Percentiles rank a stretch among this genome's conserved stretches.
Conservation (phyloP, 371 early-diverging fungal species). For the Syncephalis plumigaleata region DNA sequence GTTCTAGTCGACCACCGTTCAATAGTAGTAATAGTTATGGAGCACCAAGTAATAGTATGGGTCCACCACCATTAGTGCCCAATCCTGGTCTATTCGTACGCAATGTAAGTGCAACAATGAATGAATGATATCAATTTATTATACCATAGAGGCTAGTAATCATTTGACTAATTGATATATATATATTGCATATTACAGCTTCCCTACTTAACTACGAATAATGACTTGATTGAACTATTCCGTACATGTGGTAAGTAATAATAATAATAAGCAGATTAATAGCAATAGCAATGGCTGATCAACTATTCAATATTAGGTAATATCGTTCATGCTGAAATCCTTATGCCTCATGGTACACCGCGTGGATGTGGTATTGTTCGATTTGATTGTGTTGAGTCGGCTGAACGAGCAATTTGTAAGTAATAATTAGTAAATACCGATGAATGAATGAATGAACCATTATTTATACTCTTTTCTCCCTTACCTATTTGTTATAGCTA, state of each 20-base stretch:
- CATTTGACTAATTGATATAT: too few relatives aligned
- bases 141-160: too few relatives aligned
- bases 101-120: too few relatives aligned
- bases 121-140: too few relatives aligned
- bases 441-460: neutral
- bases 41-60: too few relatives aligned
- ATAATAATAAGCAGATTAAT: too few relatives aligned
- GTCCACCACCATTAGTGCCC: too few relatives aligned
- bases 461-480: neutral
- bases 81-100: too few relatives aligned
- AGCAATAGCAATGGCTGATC: too few relatives aligned
- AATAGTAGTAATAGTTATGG: too few relatives aligned
- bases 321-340: conserved; percentile 18
- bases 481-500: conserved; percentile 2
- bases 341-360: conserved; percentile 23
- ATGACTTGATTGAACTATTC: conserved; percentile 41
- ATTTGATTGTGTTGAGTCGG: conserved; percentile 27
- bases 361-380: conserved; percentile 42
- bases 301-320: conserved; percentile 15
- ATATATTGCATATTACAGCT: conserved; percentile 15
- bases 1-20: too few relatives aligned
- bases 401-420: conserved; percentile 36
- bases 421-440: neutral
- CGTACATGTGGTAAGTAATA: conserved; percentile 24
- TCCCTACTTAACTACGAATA: conserved; percentile 37